Conservation (phyloP, 495 filamentous ascomycete species). For the Aspergillus taichungensis region DNA sequence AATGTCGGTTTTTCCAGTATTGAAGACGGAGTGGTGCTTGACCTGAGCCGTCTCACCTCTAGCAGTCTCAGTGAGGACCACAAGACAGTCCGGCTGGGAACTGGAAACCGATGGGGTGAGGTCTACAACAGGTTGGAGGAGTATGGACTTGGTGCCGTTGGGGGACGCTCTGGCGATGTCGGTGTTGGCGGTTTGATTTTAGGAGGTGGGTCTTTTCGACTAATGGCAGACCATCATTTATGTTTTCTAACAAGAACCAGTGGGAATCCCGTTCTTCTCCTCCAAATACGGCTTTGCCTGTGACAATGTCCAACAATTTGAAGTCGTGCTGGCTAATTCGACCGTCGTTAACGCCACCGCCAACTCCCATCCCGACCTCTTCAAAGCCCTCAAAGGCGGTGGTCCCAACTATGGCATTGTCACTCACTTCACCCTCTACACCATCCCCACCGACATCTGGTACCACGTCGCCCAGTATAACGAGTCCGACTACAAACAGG, state of each 20-base stretch:
- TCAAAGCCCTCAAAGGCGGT: conserved; percentile 36
- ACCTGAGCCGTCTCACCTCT: conserved; percentile 34
- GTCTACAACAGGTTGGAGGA: conserved; percentile 39
- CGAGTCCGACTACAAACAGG: not conserved
- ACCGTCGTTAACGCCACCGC: conserved; percentile 24
- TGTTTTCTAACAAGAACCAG: conserved; percentile 2
- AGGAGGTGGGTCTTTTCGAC: not conserved
- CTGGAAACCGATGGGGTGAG: conserved; percentile 41
- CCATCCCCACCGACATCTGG: conserved; percentile 14
- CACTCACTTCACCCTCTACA: conserved; percentile 29
- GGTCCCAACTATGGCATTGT: conserved; percentile 44
- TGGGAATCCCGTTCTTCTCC: conserved; percentile 19
- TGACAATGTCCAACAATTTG: conserved; percentile 22
- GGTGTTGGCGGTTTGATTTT: conserved; percentile 42
- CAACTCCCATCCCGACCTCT: conserved; percentile 26
- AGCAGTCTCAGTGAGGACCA: conserved; percentile 26
- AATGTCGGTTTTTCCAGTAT: conserved; percentile 37
- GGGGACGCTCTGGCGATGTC: conserved; percentile 40
- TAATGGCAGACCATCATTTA: not conserved
- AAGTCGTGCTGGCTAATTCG: conserved; percentile 31
- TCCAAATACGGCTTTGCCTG: conserved; percentile 15
- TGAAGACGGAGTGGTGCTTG: conserved; percentile 41
- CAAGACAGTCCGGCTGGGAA: conserved; percentile 30
- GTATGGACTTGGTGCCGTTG: conserved; percentile 34
- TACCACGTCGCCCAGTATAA: not conserved